Evolutionary conservation across 2,329 filamentous ascomycete species (phyloP), one percentile per base, ranked within the genome.

Genomic region (Exophiala mesophila): DNA sequence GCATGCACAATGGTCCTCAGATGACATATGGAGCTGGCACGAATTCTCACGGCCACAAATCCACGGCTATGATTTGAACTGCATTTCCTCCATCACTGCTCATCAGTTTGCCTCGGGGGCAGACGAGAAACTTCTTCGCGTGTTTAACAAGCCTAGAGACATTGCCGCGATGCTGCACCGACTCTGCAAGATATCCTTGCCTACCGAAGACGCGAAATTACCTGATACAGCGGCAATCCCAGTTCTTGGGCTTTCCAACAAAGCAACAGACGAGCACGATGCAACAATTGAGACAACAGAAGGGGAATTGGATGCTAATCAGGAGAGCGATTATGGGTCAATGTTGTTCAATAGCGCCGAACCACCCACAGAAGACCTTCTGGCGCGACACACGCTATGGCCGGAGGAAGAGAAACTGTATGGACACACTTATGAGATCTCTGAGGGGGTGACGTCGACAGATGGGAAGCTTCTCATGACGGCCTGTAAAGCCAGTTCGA

Each of bases 11-110:
- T 97, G 90, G 92, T 76, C 74, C 47, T 70, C 71, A 20, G 64
- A 63, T 2, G 56, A 59, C 3, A 57, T 55, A 9, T 41, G 50
- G 29, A 88, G 87, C 8, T 98, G 92, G 92, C 90, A 97, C 64
- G 92, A 98, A 63, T 88, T 97, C 71, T 84, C 89, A 1, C 76
- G 92, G 36, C 92, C 92, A 3, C 92, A 98, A 62, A 98, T 98
- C 52, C 92, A 98, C 62, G 92, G 92, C 26, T 98, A 98, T 63
- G 90, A 98, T 62, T 75, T 98, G 41, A 98, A 97, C 69, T 97
- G 92, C 63, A 82, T 97, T 50, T 85, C 88, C 58, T 77, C 81
- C 0, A 71, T 96, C 4, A 81, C 79, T 5, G 65, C 76, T 5
- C 74, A 78, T 5, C 83, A 83, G 54, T 98, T 98, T 60, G 83